A percentile compares a stretch with the other conserved stretches of the same genome.
These are phyloP conservation scores for Phascolomyces articulosus DNA, from an alignment of 371 early-diverging fungal species.

Conservation along the genomic window DNA sequence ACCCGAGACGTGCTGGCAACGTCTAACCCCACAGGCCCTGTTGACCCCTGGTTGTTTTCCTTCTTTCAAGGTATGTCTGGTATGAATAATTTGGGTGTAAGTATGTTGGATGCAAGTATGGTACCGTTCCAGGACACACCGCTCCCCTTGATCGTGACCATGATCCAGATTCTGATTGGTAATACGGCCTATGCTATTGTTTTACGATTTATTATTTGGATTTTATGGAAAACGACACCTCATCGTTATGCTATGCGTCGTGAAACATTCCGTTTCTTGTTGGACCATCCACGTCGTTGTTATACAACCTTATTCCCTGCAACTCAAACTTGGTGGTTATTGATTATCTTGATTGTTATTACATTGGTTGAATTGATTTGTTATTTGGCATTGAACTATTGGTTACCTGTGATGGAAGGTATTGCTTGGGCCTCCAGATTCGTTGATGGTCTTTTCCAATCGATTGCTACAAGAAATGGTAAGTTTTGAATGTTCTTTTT, in stretches of 20 bases:
- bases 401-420: conserved; percentile 40
- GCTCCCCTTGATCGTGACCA: conserved; percentile 34
- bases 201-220: conserved; percentile 47
- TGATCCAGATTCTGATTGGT: conserved; percentile 40
- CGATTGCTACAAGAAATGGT: conserved; percentile 52
- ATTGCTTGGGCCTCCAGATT: conserved; percentile 48
- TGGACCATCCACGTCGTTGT: conserved; percentile 53
- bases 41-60: conserved; percentile 48
- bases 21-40: conserved; percentile 35
- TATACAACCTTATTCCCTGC: conserved; percentile 50
- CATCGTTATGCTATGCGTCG: conserved; percentile 28
- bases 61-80: conserved; percentile 42
- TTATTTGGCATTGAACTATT: conserved; percentile 47
- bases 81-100: conserved; percentile 46
- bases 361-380: conserved; percentile 43
- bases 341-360: conserved; percentile 39
- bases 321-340: conserved; percentile 50
- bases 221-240: conserved; percentile 33
- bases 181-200: conserved; percentile 52
- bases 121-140: conserved; percentile 47
- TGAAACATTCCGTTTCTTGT: conserved; percentile 40
- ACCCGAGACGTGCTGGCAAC: conserved; percentile 31
- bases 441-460: conserved; percentile 51
- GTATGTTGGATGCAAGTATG: conserved; percentile 45
- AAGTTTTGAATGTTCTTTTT: conserved; percentile 5